Percentiles rank a stretch among this genome's conserved stretches.
Evolutionary conservation across 257 asterid species (phyloP).

Genomic region (Nicotiana tabacum): DNA sequence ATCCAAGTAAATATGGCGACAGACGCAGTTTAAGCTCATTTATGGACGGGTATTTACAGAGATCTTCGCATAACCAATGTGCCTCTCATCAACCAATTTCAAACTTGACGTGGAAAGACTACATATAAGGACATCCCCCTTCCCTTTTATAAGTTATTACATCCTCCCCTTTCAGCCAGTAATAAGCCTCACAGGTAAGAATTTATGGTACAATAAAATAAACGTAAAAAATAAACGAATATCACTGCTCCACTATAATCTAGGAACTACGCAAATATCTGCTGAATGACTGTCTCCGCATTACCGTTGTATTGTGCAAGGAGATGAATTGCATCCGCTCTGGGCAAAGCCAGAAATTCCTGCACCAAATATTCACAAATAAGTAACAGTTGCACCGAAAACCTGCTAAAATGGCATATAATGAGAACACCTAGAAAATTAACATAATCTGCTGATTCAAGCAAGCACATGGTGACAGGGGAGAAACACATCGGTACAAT

Average conservation of each 20-base stretch:
- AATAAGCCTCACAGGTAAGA: not conserved
- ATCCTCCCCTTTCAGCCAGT: not conserved
- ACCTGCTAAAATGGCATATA: not conserved
- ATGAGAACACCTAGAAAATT: not conserved
- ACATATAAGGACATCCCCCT: not conserved
- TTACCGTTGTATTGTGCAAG: constrained; percentile 86
- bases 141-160: not conserved
- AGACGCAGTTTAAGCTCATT: not conserved
- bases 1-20: not conserved
- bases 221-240: constrained; percentile 18
- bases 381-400: not conserved
- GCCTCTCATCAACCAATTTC: not conserved
- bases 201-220: constrained; percentile 4
- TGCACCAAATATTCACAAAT: constrained; percentile 22
- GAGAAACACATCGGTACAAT: not conserved
- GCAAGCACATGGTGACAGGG: not conserved
- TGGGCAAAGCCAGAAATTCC: constrained; percentile 96
- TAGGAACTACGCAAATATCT: constrained; percentile 56
- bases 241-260: not conserved
- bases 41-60: not conserved
- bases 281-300: constrained; percentile 93
- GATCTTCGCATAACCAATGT: not conserved
- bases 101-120: not conserved
- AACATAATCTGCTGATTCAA: not conserved
- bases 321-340: constrained; percentile 98